phyloP scores from a whole-genome alignment of 1,284 basidiomycete genomes.

The Malassezia restricta region DNA sequence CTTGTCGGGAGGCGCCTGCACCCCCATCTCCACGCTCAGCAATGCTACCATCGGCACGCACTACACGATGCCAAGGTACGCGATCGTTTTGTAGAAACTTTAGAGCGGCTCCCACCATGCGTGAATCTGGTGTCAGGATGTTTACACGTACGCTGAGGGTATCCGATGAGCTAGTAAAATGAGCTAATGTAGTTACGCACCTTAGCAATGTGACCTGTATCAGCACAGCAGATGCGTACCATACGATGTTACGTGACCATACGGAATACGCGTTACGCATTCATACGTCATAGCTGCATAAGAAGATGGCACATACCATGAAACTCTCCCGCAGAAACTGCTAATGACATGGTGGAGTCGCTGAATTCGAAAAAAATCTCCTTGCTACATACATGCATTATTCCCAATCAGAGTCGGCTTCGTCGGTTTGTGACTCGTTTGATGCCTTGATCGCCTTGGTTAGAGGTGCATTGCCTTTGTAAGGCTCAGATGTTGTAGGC shows the following conservation, averaged over 20 bases:
- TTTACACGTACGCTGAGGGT: constrained; percentile 19
- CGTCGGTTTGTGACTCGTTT: not conserved
- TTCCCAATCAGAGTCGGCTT: constrained; percentile 22
- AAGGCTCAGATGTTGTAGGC: not conserved
- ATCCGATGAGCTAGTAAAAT: constrained; percentile 21
- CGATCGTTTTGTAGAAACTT: constrained; percentile 28
- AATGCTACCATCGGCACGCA: constrained; percentile 33
- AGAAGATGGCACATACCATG: constrained; percentile 1
- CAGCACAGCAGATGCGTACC: constrained; percentile 10
- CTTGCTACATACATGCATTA: constrained; percentile 2
- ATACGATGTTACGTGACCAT: constrained; percentile 38
- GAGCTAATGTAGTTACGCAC: not conserved
- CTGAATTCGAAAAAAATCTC: too few relatives aligned
- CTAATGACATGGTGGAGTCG: not conserved
- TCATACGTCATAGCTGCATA: constrained; percentile 34
- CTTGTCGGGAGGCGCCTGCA: constrained; percentile 29
- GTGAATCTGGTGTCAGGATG: constrained; percentile 18
- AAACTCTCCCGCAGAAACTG: constrained; percentile 4
- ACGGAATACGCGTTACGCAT: constrained; percentile 28
- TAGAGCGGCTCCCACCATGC: constrained; percentile 37
- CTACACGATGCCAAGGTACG: constrained; percentile 40
- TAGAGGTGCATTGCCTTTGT: not conserved
- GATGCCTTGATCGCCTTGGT: not conserved
- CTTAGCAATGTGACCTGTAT: constrained; percentile 32
- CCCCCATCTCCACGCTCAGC: constrained; percentile 43